phyloP scores from a whole-genome alignment of 1,284 basidiomycete genomes.

The Cryptococcus sp. region DNA sequence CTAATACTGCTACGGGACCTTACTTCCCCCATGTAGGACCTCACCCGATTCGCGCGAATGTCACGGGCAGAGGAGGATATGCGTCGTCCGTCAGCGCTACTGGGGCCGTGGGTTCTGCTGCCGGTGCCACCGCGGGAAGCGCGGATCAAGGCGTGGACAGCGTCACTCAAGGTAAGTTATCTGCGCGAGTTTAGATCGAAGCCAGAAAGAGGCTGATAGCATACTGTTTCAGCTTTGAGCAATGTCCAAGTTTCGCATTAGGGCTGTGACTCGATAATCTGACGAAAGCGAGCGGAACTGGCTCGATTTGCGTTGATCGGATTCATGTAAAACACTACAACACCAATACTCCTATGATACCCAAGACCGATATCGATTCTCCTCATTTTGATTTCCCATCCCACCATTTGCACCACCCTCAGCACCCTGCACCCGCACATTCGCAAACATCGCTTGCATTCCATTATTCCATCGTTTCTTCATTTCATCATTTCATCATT shows the following conservation, averaged over 20 bases:
- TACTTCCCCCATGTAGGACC: slow-evolving; percentile 33
- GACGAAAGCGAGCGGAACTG: too few relatives aligned
- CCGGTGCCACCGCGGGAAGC: not conserved
- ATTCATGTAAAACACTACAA: not conserved
- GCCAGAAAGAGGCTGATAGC: not conserved
- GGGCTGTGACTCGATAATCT: too few relatives aligned
- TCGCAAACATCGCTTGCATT: too few relatives aligned
- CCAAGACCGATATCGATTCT: slow-evolving; percentile 13
- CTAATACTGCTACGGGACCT: slow-evolving; percentile 38
- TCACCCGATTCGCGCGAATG: slow-evolving; percentile 20
- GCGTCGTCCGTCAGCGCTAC: not conserved
- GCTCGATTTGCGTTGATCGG: not conserved
- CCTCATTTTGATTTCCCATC: slow-evolving; percentile 26
- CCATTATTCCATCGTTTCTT: too few relatives aligned
- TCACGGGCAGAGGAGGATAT: slow-evolving; percentile 19
- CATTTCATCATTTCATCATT: too few relatives aligned
- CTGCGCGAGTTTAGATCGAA: not conserved
- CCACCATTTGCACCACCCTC: not conserved
- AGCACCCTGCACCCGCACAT: too few relatives aligned
- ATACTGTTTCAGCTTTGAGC: slow-evolving; percentile 19
- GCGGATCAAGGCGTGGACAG: slow-evolving; percentile 25
- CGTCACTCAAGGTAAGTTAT: slow-evolving; percentile 36
- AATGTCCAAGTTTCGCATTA: slow-evolving; percentile 36
- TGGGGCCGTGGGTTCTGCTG: not conserved
- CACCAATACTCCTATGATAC: slow-evolving; percentile 5